Percentiles rank a stretch among this genome's conserved stretches.
Evolutionary conservation across 371 early-diverging fungal species (phyloP).

Genomic region (Mortierella polycephala): DNA sequence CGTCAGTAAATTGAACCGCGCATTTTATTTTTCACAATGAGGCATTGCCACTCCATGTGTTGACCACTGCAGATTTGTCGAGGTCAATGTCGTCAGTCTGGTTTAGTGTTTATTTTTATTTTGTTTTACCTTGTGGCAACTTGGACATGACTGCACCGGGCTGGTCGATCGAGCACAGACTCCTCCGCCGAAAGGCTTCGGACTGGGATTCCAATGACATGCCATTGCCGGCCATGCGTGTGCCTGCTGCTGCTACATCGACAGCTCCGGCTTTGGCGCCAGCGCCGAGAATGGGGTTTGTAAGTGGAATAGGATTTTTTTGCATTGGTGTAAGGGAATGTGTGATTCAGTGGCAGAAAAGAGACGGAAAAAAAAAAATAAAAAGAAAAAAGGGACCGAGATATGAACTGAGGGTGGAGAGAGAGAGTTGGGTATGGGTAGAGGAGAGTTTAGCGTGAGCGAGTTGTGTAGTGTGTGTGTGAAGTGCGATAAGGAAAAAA

Average conservation of each 20-base stretch:
- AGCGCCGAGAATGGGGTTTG: slow-evolving; percentile 16
- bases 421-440: too few relatives aligned
- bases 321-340: slow-evolving; percentile 13
- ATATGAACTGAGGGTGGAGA: too few relatives aligned
- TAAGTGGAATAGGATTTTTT: slow-evolving; percentile 35
- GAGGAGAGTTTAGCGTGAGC: too few relatives aligned
- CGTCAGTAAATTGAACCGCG: slow-evolving; percentile 5
- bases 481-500: neutral
- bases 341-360: neutral
- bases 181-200: slow-evolving; percentile 32
- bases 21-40: neutral
- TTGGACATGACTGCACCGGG: slow-evolving; percentile 45
- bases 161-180: slow-evolving; percentile 48
- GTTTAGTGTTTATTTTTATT: neutral
- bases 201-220: slow-evolving; percentile 11
- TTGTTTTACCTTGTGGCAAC: slow-evolving; percentile 35
- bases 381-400: too few relatives aligned
- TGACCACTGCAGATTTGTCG: too few relatives aligned
- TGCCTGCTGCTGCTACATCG: slow-evolving; percentile 4
- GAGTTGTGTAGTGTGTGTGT: too few relatives aligned
- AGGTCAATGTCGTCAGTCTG: too few relatives aligned
- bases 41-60: neutral
- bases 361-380: neutral
- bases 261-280: slow-evolving; percentile 13
- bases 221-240: slow-evolving; percentile 10